Conservation (phyloP, 1,284 basidiomycete species). For the Microbotryum lychnidis-dioicae region DNA sequence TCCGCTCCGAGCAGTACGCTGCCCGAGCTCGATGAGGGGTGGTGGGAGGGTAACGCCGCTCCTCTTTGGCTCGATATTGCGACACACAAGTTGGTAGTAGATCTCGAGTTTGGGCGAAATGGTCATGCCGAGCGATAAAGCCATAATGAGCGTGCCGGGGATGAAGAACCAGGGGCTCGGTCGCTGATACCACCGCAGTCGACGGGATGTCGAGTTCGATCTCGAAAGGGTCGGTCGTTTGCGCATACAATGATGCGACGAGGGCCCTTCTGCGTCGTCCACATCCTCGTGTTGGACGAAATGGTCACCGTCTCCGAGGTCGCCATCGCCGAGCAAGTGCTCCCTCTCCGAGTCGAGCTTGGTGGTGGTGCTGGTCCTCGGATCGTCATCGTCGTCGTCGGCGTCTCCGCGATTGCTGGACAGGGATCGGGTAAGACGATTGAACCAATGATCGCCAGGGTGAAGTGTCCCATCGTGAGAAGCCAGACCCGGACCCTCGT, state of each 20-base stretch:
- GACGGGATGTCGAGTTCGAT: neutral
- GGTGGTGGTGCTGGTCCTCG: too few species aligned
- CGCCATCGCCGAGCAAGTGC: neutral
- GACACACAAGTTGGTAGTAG: constrained; percentile 28
- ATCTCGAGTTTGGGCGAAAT: constrained; percentile 29
- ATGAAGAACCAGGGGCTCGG: neutral
- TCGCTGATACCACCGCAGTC: constrained; percentile 19
- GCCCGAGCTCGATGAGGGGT: neutral
- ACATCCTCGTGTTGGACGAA: too few species aligned
- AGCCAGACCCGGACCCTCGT: too few species aligned
- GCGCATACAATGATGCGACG: too few species aligned
- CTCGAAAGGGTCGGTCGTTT: neutral
- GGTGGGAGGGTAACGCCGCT: constrained; percentile 11
- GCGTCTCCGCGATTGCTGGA: too few species aligned
- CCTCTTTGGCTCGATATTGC: constrained; percentile 5
- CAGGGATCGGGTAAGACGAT: too few species aligned
- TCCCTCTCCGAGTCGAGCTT: too few species aligned
- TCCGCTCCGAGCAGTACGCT: neutral
- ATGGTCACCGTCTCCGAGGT: neutral
- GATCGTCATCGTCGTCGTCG: too few species aligned
- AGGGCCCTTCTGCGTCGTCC: too few species aligned
- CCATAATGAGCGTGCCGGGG: constrained; percentile 24
- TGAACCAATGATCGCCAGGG: too few species aligned
- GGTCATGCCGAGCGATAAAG: constrained; percentile 25
- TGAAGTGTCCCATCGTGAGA: too few species aligned